A percentile compares a stretch with the other conserved stretches of the same genome.
These are phyloP conservation scores for Serendipita sp. DNA, from an alignment of 768 basidiomycete genomes.

Conservation along the genomic window DNA sequence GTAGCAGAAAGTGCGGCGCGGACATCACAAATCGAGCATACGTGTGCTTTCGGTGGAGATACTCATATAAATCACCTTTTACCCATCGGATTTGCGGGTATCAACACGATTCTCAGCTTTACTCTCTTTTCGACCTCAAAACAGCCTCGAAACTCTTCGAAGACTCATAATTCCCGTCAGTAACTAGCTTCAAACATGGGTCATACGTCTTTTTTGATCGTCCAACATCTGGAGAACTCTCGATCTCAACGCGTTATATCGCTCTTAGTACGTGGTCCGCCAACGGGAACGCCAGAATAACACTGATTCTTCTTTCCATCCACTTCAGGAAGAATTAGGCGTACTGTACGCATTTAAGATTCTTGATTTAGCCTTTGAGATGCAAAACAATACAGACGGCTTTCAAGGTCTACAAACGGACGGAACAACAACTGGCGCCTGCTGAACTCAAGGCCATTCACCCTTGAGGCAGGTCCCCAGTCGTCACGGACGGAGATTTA, in stretches of 20 bases:
- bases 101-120: too few species aligned
- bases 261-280: conserved; percentile 12
- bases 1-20: too few species aligned
- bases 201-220: too few species aligned
- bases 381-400: background rate
- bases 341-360: conserved; percentile 28
- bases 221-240: conserved; percentile 14
- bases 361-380: conserved; percentile 9
- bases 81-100: too few species aligned
- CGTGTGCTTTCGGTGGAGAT: too few species aligned
- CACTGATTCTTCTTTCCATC: background rate
- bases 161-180: too few species aligned
- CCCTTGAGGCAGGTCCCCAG: conserved; percentile 31
- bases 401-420: conserved; percentile 7
- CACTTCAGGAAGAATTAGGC: conserved; percentile 31
- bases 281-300: background rate
- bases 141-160: too few species aligned
- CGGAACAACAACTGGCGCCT: conserved; percentile 10
- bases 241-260: conserved; percentile 16
- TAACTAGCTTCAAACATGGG: too few species aligned
- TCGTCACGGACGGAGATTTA: conserved; percentile 31
- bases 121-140: too few species aligned
- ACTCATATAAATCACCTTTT: too few species aligned
- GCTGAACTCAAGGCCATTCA: conserved; percentile 21
- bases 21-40: too few species aligned